Conservation (phyloP, 2,329 filamentous ascomycete species). For the Niveomyces coronatus region DNA sequence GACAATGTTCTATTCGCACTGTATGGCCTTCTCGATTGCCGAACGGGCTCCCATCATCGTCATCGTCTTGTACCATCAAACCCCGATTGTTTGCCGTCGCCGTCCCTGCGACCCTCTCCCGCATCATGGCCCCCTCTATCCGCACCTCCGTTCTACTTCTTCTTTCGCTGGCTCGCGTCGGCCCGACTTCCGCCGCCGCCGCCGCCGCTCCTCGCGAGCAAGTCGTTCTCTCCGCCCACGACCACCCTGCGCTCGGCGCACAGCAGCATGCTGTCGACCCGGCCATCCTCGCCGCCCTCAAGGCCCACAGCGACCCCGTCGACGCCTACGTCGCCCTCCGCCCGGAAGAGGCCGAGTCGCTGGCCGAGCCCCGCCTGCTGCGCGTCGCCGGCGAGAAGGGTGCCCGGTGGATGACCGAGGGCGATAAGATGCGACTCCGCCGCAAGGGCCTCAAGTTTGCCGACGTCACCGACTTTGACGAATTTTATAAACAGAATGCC, state of each 20-base stretch:
- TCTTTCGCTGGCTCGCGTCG: slow-evolving; percentile 1
- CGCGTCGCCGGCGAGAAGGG: slow-evolving; percentile 54
- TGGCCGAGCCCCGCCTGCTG: slow-evolving; percentile 43
- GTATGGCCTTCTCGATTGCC: too few species aligned
- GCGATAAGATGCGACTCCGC: slow-evolving; percentile 61
- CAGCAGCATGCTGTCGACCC: slow-evolving; percentile 14
- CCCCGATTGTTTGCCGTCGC: too few species aligned
- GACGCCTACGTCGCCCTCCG: slow-evolving; percentile 19
- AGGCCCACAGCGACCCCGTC: slow-evolving; percentile 19
- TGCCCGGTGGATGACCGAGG: slow-evolving; percentile 58
- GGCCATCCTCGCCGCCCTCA: slow-evolving; percentile 16
- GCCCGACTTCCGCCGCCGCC: slow-evolving; percentile 8
- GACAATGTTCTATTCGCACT: too few species aligned
- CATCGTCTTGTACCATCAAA: too few species aligned
- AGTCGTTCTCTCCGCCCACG: slow-evolving; percentile 10
- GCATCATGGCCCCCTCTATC: neutral
- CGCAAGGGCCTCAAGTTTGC: slow-evolving; percentile 60
- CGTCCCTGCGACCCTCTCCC: too few species aligned
- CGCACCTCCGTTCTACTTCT: slow-evolving; percentile 3
- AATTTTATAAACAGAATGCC: slow-evolving; percentile 29
- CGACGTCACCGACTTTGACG: slow-evolving; percentile 56
- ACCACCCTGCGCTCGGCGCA: too few species aligned
- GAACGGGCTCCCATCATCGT: too few species aligned
- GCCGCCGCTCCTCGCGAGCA: slow-evolving; percentile 9
- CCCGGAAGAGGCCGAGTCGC: slow-evolving; percentile 16